Base-by-base conservation (phyloP, 2,329 filamentous ascomycete genomes). In the Gnomoniopsis sp. region DNA sequence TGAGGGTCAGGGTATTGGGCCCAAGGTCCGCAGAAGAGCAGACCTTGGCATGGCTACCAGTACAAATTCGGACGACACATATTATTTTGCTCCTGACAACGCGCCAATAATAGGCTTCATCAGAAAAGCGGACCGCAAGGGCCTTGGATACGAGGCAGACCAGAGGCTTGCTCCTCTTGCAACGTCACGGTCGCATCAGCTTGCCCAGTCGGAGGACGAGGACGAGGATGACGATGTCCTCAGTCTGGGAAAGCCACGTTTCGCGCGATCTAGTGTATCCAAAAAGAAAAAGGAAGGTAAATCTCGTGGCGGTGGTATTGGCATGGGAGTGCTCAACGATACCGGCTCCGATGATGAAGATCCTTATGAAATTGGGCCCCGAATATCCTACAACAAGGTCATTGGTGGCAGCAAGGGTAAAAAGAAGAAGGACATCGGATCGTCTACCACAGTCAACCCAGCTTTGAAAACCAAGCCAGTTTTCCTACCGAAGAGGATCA, bases 281-380 rank as follows among this genome's bases (percentile, higher is more conserved):
- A 62, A 65, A 2, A 59, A 63, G 3, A 80, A 78, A 55, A 83
- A 85, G 57, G 88, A 87, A 67, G 74, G 71, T 59, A 75, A 69
- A 59, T 70, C 67, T 1, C 80, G 80, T 54, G 26, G 26, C 26
- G 85, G 88, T 2, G 91, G 89, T 0, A 91, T 98, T 63, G 93
- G 93, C 0, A 88, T 96, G 15, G 93, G 93, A 0, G 80, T 97
- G 1, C 75, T 98, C 49, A 97, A 98, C 67, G 93, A 97, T 65
- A 95, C 88, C 21, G 93, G 92, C 12, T 97, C 93, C 4, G 95
- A 98, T 65, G 93, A 97, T 49, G 95, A 98, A 67, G 93, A 97
- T 67, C 90, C 91, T 0, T 98, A 96, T 69, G 90, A 93, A 59
- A 88, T 98, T 55, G 93, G 93, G 0, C 95, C 95, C 0, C 88